phyloP scores from a whole-genome alignment of 2,329 filamentous ascomycete genomes.

The Furcasterigmium sp. region DNA sequence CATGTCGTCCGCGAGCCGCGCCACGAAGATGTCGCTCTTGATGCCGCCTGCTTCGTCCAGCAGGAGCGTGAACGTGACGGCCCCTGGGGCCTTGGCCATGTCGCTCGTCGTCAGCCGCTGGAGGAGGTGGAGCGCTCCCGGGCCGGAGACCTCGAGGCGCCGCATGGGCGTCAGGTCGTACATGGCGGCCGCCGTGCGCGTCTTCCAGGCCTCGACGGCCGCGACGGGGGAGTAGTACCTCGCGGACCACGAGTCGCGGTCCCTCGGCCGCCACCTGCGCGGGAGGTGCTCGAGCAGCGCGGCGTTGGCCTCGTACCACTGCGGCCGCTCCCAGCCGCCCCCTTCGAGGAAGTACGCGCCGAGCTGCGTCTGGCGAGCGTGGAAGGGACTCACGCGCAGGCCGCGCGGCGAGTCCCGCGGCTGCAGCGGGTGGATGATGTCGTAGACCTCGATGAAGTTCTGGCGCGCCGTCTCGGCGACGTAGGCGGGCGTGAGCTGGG shows the following conservation, averaged over 20 bases:
- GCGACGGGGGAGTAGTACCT: constrained; percentile 52
- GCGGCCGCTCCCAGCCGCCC: constrained; percentile 57
- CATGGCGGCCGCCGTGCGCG: constrained; percentile 55
- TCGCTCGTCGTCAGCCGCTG: constrained; percentile 47
- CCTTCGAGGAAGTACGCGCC: constrained; percentile 55
- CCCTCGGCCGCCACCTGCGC: constrained; percentile 45
- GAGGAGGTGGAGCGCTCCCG: constrained; percentile 49
- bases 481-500: constrained; percentile 51
- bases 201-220: constrained; percentile 60
- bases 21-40: constrained; percentile 51
- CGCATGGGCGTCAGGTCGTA: constrained; percentile 59
- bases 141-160: constrained; percentile 51
- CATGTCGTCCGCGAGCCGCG: constrained; percentile 40
- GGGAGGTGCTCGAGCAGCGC: constrained; percentile 46
- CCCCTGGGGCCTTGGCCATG: constrained; percentile 38
- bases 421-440: constrained; percentile 57
- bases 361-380: constrained; percentile 46
- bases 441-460: constrained; percentile 61
- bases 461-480: constrained; percentile 54
- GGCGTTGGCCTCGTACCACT: constrained; percentile 56
- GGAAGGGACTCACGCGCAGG: constrained; percentile 54
- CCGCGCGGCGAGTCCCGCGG: constrained; percentile 52
- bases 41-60: constrained; percentile 49
- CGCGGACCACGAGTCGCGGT: constrained; percentile 54
- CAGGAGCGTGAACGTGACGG: constrained; percentile 51